phyloP scores from a whole-genome alignment of 2,329 filamentous ascomycete species.

The Phyllosticta ampelicida region DNA sequence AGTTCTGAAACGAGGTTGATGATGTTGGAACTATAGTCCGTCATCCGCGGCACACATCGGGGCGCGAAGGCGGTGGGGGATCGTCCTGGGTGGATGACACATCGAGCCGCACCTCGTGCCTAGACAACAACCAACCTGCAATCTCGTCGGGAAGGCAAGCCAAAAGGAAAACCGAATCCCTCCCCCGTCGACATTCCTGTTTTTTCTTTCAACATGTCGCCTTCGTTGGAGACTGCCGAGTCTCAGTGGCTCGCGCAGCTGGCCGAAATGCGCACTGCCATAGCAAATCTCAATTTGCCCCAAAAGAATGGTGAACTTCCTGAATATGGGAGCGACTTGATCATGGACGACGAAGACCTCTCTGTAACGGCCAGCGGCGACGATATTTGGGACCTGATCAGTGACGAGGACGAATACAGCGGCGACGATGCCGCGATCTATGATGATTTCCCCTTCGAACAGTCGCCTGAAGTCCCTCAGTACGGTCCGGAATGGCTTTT shows the following conservation, averaged over 20 bases:
- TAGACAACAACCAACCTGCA: background rate
- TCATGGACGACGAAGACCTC: constrained; percentile 55
- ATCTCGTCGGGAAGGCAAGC: no score
- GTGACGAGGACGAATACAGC: constrained; percentile 55
- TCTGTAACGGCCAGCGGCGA: constrained; percentile 54
- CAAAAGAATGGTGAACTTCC: constrained; percentile 35
- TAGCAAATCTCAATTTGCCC: constrained; percentile 58
- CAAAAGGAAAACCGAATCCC: background rate
- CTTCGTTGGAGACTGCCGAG: constrained; percentile 34
- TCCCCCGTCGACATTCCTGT: background rate
- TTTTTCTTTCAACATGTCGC: constrained; percentile 23
- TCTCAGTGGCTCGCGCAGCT: constrained; percentile 78
- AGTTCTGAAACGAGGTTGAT: constrained; percentile 8
- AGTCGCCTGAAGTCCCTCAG: constrained; percentile 19
- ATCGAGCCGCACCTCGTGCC: background rate
- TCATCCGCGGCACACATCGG: background rate
- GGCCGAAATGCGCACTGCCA: constrained; percentile 72
- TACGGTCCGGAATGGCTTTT: constrained; percentile 62
- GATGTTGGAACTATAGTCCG: background rate
- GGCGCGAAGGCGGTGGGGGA: background rate
- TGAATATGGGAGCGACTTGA: constrained; percentile 46
- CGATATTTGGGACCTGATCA: constrained; percentile 90
- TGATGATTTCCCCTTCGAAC: constrained; percentile 16
- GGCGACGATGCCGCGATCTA: constrained; percentile 53
- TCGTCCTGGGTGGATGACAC: background rate